phyloP scores from a whole-genome alignment of 78 protist genomes.

The Emiliania huxleyi region DNA sequence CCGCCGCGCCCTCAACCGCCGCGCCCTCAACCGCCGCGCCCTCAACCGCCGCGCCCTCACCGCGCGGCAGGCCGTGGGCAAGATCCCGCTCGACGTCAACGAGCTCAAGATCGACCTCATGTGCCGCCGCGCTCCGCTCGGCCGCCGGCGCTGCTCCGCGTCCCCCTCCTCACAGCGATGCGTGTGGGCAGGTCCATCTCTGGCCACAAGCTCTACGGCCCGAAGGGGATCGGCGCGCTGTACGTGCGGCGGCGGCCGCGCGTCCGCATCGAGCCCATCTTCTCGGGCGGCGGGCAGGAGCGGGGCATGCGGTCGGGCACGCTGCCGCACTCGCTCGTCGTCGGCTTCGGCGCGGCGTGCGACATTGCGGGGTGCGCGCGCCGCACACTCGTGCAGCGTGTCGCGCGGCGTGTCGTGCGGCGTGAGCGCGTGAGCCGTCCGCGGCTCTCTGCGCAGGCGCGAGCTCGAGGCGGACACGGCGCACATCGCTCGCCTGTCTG shows the following conservation, averaged over 20 bases:
- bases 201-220: conserved; percentile 92
- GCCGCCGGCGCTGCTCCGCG: no score
- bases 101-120: conserved; percentile 80
- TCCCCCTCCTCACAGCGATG: no score
- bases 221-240: conserved; percentile 95
- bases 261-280: conserved; percentile 77
- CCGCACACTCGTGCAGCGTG: conserved; percentile 77
- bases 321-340: conserved; percentile 84
- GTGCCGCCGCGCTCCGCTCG: no score
- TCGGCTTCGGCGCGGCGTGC: conserved; percentile 92
- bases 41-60: no score
- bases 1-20: no score
- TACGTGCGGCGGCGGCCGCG: conserved; percentile 90
- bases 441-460: no score
- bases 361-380: conserved; percentile 72
- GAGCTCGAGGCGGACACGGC: conserved; percentile 84
- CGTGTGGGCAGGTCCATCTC: no score
- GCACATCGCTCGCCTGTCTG: conserved; percentile 65
- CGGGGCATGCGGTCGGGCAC: conserved; percentile 95
- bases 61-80: conserved; percentile 97
- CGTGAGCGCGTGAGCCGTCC: neutral
- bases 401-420: no score
- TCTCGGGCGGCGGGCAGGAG: conserved; percentile 96
- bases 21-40: no score
- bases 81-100: conserved; percentile 94